phyloP scores from a whole-genome alignment of 1,284 basidiomycete genomes.

The Meira nashicola region DNA sequence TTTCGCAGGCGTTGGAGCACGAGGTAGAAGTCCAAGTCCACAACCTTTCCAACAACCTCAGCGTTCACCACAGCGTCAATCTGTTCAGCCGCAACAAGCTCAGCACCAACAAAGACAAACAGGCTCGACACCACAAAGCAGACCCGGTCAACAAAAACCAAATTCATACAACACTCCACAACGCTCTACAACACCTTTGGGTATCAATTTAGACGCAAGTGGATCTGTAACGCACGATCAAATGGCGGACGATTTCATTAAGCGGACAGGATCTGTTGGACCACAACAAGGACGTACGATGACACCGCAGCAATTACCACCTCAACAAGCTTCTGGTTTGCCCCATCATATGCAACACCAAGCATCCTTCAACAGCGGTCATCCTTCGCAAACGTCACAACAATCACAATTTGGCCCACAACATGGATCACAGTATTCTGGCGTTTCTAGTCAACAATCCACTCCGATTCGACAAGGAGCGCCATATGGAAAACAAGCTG shows the following conservation, averaged over 20 bases:
- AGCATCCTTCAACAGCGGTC: no score
- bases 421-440: no score
- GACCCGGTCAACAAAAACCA: constrained; percentile 16
- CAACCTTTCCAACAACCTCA: constrained; percentile 21
- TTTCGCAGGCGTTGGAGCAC: constrained; percentile 44
- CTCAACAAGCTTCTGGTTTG: no score
- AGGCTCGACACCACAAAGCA: constrained; percentile 10
- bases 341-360: no score
- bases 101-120: constrained; percentile 38
- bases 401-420: no score
- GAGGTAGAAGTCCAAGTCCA: constrained; percentile 45
- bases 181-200: constrained; percentile 57
- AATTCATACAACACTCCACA: constrained; percentile 16
- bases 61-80: not conserved
- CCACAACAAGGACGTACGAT: constrained; percentile 55
- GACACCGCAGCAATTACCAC: no score
- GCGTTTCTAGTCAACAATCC: no score
- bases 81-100: constrained; percentile 11
- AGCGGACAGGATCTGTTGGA: constrained; percentile 59
- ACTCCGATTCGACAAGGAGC: no score
- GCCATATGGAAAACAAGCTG: no score
- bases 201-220: constrained; percentile 70
- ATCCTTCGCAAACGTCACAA: no score
- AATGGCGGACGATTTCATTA: constrained; percentile 63
- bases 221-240: constrained; percentile 74